These are phyloP conservation scores for Nectriaceae sp. DNA, from an alignment of 2,329 filamentous ascomycete genomes.

Conservation along the genomic window DNA sequence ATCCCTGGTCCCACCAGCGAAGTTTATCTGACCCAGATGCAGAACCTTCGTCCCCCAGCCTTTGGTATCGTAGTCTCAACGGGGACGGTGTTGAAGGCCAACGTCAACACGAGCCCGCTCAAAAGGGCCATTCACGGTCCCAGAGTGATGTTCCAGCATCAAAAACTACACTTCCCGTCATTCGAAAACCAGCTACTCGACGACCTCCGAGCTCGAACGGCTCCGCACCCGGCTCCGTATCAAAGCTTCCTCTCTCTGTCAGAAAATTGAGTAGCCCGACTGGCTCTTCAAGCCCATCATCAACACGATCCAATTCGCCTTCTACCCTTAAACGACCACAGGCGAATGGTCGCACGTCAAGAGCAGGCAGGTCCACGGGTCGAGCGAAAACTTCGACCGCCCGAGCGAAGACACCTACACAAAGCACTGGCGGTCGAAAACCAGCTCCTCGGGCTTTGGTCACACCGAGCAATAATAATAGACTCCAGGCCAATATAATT, in stretches of 20 bases:
- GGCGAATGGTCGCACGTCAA: slow-evolving; percentile 42
- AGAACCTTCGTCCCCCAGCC: slow-evolving; percentile 65
- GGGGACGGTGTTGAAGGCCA: slow-evolving; percentile 24
- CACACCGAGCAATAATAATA: slow-evolving; percentile 54
- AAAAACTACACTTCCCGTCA: slow-evolving; percentile 32
- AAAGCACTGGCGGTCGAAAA: slow-evolving; percentile 38
- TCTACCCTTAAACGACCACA: slow-evolving; percentile 45
- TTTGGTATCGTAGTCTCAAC: slow-evolving; percentile 58
- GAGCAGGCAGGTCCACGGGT: slow-evolving; percentile 38
- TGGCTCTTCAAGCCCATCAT: slow-evolving; percentile 49
- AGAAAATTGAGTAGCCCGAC: slow-evolving; percentile 47
- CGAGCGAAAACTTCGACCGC: slow-evolving; percentile 44
- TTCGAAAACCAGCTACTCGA: slow-evolving; percentile 34
- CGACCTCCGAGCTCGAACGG: slow-evolving; percentile 26
- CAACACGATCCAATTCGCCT: slow-evolving; percentile 60
- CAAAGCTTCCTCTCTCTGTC: slow-evolving; percentile 49
- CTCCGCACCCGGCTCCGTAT: slow-evolving; percentile 33
- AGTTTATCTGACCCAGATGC: slow-evolving; percentile 57
- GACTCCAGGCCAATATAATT: slow-evolving; percentile 74
- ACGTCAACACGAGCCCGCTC: slow-evolving; percentile 22
- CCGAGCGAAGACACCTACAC: slow-evolving; percentile 47
- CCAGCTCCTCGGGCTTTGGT: slow-evolving; percentile 43
- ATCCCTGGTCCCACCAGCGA: slow-evolving; percentile 51
- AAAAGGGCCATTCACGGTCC: slow-evolving; percentile 48
- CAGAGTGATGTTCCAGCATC: slow-evolving; percentile 60